Conservation (phyloP, 2,329 filamentous ascomycete species). For the Amphichorda felina region DNA sequence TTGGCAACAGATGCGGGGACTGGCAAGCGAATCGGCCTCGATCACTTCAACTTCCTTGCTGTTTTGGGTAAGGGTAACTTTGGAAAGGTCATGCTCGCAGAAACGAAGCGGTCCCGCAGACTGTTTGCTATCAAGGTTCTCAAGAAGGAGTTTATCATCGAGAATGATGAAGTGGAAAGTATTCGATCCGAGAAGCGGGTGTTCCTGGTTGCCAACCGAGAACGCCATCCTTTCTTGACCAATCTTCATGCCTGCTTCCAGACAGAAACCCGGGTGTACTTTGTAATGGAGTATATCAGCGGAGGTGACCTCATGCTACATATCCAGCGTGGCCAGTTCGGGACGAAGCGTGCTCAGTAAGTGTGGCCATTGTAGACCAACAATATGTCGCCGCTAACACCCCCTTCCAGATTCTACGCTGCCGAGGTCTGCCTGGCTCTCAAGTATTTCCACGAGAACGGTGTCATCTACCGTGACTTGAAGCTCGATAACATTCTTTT, state of each 20-base stretch:
- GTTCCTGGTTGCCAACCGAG: conserved; percentile 92
- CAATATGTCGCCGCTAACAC: background rate
- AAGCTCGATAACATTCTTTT: conserved; percentile 90
- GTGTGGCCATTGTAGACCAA: conserved; percentile 18
- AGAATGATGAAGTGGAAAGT: conserved; percentile 98
- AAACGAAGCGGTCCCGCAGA: conserved; percentile 85
- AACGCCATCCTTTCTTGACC: conserved; percentile 89
- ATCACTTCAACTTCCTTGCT: conserved; percentile 98
- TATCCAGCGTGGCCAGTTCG: conserved; percentile 94
- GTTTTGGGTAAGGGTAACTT: conserved; percentile 99
- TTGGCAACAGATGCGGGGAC: conserved; percentile 60
- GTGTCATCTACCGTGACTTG: conserved; percentile 95
- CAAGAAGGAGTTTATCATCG: conserved; percentile 99
- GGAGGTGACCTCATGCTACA: conserved; percentile 98
- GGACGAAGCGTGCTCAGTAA: conserved; percentile 89
- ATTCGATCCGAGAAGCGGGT: conserved; percentile 96
- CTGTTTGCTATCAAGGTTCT: conserved; percentile 97
- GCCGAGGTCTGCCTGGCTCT: conserved; percentile 93
- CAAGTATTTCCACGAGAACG: conserved; percentile 99
- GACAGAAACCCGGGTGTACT: conserved; percentile 95
- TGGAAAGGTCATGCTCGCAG: conserved; percentile 98
- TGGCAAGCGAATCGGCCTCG: conserved; percentile 78
- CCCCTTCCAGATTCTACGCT: conserved; percentile 65
- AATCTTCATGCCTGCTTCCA: conserved; percentile 98
- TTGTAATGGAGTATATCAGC: conserved; percentile 99